These are phyloP conservation scores for Nannizziopsis barbatae DNA, from an alignment of 2,329 filamentous ascomycete genomes.

Conservation along the genomic window DNA sequence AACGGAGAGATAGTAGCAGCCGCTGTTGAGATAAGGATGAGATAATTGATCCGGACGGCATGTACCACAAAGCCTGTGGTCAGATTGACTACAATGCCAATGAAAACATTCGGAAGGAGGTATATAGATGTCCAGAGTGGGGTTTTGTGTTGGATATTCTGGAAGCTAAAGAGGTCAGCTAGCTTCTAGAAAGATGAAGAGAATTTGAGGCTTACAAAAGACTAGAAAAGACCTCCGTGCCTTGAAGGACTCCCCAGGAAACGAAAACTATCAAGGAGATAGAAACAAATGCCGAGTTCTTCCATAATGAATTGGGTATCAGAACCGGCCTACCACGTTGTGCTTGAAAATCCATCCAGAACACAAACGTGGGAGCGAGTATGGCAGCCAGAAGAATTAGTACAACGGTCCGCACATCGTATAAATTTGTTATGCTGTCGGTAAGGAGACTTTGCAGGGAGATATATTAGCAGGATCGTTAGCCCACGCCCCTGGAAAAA, in stretches of 20 bases:
- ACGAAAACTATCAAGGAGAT: constrained; percentile 44
- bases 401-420: constrained; percentile 4
- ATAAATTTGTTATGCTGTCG: constrained; percentile 10
- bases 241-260: constrained; percentile 38
- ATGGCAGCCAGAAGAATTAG: constrained; percentile 7
- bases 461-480: background rate
- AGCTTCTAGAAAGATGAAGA: constrained; percentile 5
- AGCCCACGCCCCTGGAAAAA: constrained; percentile 10
- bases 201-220: constrained; percentile 29
- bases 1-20: constrained; percentile 12
- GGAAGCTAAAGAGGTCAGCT: constrained; percentile 32
- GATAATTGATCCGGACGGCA: constrained; percentile 9
- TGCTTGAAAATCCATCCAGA: constrained; percentile 45
- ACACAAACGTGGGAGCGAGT: constrained; percentile 39
- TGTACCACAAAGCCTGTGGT: constrained; percentile 14
- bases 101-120: constrained; percentile 38
- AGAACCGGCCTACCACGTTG: constrained; percentile 40
- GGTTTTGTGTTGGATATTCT: constrained; percentile 40
- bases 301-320: constrained; percentile 54
- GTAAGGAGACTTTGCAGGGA: constrained; percentile 10
- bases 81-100: constrained; percentile 23
- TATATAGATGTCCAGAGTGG: constrained; percentile 38
- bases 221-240: constrained; percentile 39
- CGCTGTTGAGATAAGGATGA: constrained; percentile 11
- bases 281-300: constrained; percentile 44